Conservation (phyloP, 148 eudicot genomes). For the Dysphania ambrosioides region DNA sequence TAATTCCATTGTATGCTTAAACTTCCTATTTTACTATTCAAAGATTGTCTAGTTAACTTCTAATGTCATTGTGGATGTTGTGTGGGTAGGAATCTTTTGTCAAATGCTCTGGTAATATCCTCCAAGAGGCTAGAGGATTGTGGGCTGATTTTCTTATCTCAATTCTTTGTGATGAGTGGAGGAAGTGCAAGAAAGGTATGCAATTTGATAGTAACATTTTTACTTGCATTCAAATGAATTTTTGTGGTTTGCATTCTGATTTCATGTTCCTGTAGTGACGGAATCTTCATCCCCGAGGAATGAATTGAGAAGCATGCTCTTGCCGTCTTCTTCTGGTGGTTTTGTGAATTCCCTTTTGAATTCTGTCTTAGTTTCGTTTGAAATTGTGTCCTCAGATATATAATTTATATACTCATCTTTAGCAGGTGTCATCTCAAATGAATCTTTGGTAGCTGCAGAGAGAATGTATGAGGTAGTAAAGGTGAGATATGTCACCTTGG, state of each 20-base stretch:
- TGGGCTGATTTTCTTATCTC: conserved; percentile 77
- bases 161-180: conserved; percentile 86
- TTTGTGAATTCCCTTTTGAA: conserved; percentile 1
- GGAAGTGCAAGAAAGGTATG: conserved; percentile 91
- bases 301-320: conserved; percentile 63
- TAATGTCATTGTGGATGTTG: conserved; percentile 17
- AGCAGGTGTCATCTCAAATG: conserved; percentile 49
- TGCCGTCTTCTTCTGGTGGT: conserved; percentile 55
- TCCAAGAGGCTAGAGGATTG: conserved; percentile 61
- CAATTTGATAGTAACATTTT: conserved; percentile 3
- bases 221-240: conserved; percentile 6
- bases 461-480: conserved; percentile 79
- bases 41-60: conserved; percentile 11
- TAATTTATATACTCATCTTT: conserved; percentile 1
- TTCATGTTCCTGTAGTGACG: conserved; percentile 45
- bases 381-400: not conserved
- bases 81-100: conserved; percentile 52
- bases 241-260: conserved; percentile 18
- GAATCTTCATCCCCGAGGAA: conserved; percentile 88
- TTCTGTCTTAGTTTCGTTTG: not conserved
- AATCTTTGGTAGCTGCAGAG: conserved; percentile 80
- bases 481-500: conserved; percentile 41
- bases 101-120: conserved; percentile 45
- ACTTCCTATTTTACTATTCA: not conserved
- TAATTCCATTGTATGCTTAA: not conserved